Conservation (phyloP, 371 early-diverging fungal species). For the Massospora cicadina region DNA sequence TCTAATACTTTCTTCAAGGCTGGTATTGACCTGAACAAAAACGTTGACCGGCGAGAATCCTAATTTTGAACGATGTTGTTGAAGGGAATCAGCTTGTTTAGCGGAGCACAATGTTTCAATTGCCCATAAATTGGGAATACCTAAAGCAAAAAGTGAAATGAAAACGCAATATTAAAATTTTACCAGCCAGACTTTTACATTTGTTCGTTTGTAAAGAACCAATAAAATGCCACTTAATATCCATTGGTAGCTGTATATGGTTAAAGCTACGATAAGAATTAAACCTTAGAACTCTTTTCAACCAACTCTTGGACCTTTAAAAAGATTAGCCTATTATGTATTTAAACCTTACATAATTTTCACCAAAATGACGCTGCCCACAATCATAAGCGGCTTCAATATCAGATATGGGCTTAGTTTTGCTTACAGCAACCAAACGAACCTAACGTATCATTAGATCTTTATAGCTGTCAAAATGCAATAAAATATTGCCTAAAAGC, state of each 20-base stretch:
- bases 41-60: constrained; percentile 35
- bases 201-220: constrained; percentile 91
- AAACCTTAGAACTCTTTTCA: constrained; percentile 63
- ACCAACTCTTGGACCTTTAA: constrained; percentile 72
- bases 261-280: background rate
- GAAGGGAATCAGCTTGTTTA: constrained; percentile 63
- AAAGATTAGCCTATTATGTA: background rate
- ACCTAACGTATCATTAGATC: constrained; percentile 14
- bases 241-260: constrained; percentile 30
- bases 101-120: constrained; percentile 77
- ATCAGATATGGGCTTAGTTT: constrained; percentile 71
- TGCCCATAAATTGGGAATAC: constrained; percentile 69
- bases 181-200: constrained; percentile 61
- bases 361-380: constrained; percentile 89
- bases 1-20: constrained; percentile 57
- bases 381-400: constrained; percentile 49
- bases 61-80: constrained; percentile 40
- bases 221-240: constrained; percentile 92
- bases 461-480: too few species aligned
- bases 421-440: constrained; percentile 85
- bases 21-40: constrained; percentile 89
- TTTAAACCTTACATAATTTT: constrained; percentile 58
- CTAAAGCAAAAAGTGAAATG: constrained; percentile 16
- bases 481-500: too few species aligned
- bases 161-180: background rate